Evolutionary conservation across 2,329 filamentous ascomycete genomes (phyloP), one percentile per base, ranked within the genome.

Genomic region (Triangularia setosa): DNA sequence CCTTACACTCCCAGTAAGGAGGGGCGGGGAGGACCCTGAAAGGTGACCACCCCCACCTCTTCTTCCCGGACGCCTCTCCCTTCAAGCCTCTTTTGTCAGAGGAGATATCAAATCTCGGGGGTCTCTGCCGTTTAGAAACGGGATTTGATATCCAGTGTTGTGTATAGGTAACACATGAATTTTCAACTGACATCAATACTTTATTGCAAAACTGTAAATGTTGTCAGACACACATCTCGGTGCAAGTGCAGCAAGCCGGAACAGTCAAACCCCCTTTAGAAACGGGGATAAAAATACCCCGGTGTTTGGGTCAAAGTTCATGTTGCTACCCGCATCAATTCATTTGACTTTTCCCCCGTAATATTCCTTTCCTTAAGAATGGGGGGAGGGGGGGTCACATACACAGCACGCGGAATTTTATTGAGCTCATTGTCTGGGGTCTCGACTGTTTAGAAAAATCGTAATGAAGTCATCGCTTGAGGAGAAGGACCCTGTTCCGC

Each of bases 161-260:
- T n/a, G n/a, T n/a, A n/a, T n/a, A n/a, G n/a, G n/a, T n/a, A n/a
- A n/a, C n/a, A n/a, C n/a, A n/a, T n/a, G n/a, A n/a, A n/a, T 40
- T 57, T 28, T 44, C 59, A 14, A 23, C 11, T 23, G 30, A 59
- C 58, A 58, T 60, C 64, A 66, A 66, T 66, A 61, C n/a, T 24
- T 61, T 35, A 56, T 52, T 53, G 54, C 24, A 54, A 30, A 60
- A 11, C 5, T 8, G 30, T 14, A 33, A 33, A 33, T n/a, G 2
- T 33, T 33, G 61, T 18, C 58, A 53, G 58, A 54, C 57, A 25
- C 54, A n/a, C 27, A 23, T 30, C 8, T 8, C 58, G 28, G 54
- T 57, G 62, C 52, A 53, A 25, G 33, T 33, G 44, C 33, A 61
- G 57, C 58, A 11, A 27, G 54, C 58, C 56, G 48, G 61, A 33